Evolutionary conservation across 202 grass and related monocot genomes (phyloP).

Genomic region (Bolboschoenoplectus hybrid): DNA sequence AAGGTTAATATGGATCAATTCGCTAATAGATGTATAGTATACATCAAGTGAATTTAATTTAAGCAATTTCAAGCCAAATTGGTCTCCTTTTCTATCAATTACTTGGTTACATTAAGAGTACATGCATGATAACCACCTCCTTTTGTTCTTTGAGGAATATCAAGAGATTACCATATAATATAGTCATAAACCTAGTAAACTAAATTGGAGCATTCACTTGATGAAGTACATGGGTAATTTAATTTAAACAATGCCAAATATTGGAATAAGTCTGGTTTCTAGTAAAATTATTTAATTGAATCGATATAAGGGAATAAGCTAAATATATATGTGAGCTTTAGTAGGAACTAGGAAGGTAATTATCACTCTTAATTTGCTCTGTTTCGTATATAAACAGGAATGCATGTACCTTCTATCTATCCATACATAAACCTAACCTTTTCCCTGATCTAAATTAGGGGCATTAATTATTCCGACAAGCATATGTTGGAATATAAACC

Average conservation of each 20-base stretch:
- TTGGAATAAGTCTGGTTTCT: neutral
- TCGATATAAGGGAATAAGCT: neutral
- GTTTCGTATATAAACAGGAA: neutral
- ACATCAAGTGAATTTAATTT: neutral
- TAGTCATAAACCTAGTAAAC: neutral
- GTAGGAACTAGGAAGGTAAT: neutral
- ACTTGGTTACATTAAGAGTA: neutral
- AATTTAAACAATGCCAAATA: slow-evolving; percentile 3
- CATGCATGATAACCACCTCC: neutral
- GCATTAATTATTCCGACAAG: neutral
- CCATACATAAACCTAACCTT: neutral
- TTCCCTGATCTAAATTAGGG: neutral
- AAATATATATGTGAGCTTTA: neutral
- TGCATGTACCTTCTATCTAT: no score
- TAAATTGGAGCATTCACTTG: neutral
- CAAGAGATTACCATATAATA: neutral
- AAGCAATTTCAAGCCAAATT: slow-evolving; percentile 2
- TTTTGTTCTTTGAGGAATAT: neutral
- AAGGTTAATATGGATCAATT: neutral
- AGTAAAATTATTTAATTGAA: neutral
- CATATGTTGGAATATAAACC: neutral
- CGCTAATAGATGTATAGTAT: neutral
- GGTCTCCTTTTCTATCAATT: neutral
- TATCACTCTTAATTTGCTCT: neutral
- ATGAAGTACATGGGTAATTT: neutral